Evolutionary conservation across 441 rosid species (phyloP).

Genomic region (Theobroma grandiflorum): DNA sequence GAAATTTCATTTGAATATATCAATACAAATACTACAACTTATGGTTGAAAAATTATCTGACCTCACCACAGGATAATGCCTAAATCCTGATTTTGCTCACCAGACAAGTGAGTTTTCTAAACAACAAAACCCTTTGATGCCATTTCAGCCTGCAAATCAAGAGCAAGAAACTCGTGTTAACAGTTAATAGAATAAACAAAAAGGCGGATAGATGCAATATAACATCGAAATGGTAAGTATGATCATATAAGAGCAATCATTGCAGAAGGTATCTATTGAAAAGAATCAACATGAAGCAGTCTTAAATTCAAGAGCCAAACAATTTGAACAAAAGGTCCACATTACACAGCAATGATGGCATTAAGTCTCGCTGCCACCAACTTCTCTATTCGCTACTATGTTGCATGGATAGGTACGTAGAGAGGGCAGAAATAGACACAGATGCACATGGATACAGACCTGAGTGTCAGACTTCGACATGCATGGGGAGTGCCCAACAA

Average conservation of each 20-base stretch:
- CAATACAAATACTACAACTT: constrained; percentile 38
- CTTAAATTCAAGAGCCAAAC: background rate
- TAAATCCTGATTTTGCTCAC: constrained; percentile 15
- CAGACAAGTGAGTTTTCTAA: constrained; percentile 22
- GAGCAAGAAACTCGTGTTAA: constrained; percentile 10
- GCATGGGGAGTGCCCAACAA: background rate
- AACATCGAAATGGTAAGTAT: no score
- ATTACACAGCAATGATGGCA: background rate
- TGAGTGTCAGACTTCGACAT: constrained; percentile 5
- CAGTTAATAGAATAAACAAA: background rate
- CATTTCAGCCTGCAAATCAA: constrained; percentile 38
- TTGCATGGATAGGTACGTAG: background rate
- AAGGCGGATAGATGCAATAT: background rate
- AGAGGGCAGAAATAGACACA: background rate
- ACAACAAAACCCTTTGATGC: constrained; percentile 21
- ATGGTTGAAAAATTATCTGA: constrained; percentile 24
- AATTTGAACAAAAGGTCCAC: constrained; percentile 2
- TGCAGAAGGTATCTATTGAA: background rate
- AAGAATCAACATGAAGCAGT: background rate
- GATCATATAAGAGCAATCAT: background rate
- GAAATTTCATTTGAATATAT: constrained; percentile 33
- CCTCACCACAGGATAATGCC: constrained; percentile 32
- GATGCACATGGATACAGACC: constrained; percentile 15
- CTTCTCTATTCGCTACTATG: background rate
- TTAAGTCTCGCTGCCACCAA: background rate